A percentile compares a stretch with the other conserved stretches of the same genome.
Evolutionary conservation across 805 yeast genomes (phyloP).

Genomic region (Yarrowia porcina): DNA sequence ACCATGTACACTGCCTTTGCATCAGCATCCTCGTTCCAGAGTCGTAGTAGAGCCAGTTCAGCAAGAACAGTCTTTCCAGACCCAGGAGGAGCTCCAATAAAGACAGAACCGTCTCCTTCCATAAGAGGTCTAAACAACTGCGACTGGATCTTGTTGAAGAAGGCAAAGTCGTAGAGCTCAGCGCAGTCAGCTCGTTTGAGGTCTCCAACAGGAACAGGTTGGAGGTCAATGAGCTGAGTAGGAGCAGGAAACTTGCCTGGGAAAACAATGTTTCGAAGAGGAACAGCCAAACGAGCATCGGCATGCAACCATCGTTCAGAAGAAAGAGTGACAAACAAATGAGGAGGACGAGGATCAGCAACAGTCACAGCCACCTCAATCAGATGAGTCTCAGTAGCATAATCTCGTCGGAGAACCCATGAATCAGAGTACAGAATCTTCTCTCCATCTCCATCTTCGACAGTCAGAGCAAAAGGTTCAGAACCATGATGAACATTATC

Average conservation of each 20-base stretch:
- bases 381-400: conserved; percentile 52
- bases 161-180: conserved; percentile 46
- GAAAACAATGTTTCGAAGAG: conserved; percentile 48
- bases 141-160: conserved; percentile 71
- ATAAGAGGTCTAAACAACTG: conserved; percentile 63
- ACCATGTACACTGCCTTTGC: conserved; percentile 73
- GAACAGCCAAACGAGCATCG: conserved; percentile 61
- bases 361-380: conserved; percentile 65
- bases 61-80: conserved; percentile 71
- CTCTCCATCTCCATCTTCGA: conserved; percentile 85
- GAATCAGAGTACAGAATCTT: conserved; percentile 57
- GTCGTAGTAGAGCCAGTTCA: conserved; percentile 66
- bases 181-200: conserved; percentile 50
- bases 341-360: conserved; percentile 59
- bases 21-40: conserved; percentile 60
- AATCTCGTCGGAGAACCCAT: conserved; percentile 50
- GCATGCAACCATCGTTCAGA: conserved; percentile 88
- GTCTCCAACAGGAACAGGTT: conserved; percentile 49
- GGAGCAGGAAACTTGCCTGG: conserved; percentile 67
- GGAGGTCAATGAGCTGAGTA: conserved; percentile 54
- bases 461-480: conserved; percentile 65
- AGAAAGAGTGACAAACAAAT: conserved; percentile 63
- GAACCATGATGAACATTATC: conserved; percentile 54
- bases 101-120: conserved; percentile 53
- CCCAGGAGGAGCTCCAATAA: conserved; percentile 73